These are phyloP conservation scores for Capsella rubella DNA, from an alignment of 441 rosid genomes.

Conservation along the genomic window DNA sequence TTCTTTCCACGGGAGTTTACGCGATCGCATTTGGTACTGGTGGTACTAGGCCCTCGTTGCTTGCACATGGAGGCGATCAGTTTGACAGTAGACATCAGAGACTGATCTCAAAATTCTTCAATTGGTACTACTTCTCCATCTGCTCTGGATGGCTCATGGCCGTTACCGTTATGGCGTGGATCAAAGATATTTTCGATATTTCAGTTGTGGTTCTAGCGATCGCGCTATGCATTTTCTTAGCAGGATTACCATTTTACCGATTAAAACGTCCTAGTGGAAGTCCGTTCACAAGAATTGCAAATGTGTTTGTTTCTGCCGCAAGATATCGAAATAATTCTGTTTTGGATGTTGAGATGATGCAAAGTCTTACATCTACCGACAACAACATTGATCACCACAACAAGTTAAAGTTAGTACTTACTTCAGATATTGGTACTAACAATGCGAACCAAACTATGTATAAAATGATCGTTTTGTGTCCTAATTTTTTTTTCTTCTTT, in stretches of 20 bases:
- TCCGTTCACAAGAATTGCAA: constrained; percentile 47
- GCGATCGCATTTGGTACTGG: constrained; percentile 55
- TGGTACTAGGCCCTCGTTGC: constrained; percentile 55
- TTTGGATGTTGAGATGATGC: constrained; percentile 11
- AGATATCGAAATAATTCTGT: constrained; percentile 7
- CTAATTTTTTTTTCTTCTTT: background rate
- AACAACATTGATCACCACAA: background rate
- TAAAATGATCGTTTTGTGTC: background rate
- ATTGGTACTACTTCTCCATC: constrained; percentile 61
- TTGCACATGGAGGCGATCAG: constrained; percentile 67
- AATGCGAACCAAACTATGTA: background rate
- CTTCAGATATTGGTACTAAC: background rate
- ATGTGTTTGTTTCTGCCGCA: constrained; percentile 43
- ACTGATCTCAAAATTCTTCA: constrained; percentile 56
- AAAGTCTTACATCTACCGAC: constrained; percentile 11
- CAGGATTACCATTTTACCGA: constrained; percentile 52
- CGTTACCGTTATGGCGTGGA: constrained; percentile 56
- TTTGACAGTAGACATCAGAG: constrained; percentile 47
- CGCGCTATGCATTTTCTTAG: constrained; percentile 47
- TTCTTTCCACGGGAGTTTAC: constrained; percentile 53
- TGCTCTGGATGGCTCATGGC: constrained; percentile 59
- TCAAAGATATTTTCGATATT: constrained; percentile 52
- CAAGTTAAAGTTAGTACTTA: constrained; percentile 28
- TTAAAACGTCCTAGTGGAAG: constrained; percentile 56
- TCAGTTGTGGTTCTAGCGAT: constrained; percentile 39